Base-by-base conservation (phyloP, 805 yeast genomes). In the Candida khao-thaluensis region DNA sequence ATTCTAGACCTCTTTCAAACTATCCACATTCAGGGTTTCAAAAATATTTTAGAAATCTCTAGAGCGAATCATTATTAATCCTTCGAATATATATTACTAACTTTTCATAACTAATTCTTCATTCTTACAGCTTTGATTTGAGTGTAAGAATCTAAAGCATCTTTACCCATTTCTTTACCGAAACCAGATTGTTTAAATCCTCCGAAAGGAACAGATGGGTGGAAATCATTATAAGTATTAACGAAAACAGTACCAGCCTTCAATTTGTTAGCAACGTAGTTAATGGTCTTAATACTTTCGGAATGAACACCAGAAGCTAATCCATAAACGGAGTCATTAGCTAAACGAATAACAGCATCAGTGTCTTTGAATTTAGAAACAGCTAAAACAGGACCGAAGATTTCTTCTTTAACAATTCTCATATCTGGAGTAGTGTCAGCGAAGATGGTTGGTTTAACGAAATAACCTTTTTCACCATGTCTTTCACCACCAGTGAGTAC, bases 251-350 rank as follows among this genome's bases (percentile, higher is more conserved):
- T 85, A 59, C 98, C 98, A 44, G 95, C 83, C 54, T 81, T 78
- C 41, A 90, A 66, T 59, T 79, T 78, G 65, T 76, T 73, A 30
- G 95, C 73, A 47, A 86, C 90, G 41, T 78, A 78, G 52, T 84
- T 71, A 25, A 95, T 90, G 56, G 81, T 82, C 69, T 76, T 76
- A 49, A 90, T 62, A 66, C 83, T 81, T 37, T 68, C 64, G 43
- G 97, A 81, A 72, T 88, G 95, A 41, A 90, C 71, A 66, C 95
- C 95, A 45, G 96, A 95, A 47, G 93, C 95, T 59, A 86, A 74
- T 47, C 97, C 98, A 63, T 84, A 90, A 39, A 70, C 73, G 25
- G 90, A 74, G 65, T 83, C 84, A 67, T 90, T 91, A 38, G 96
- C 95, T 59, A 72, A 63, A 42, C 62, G 66, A 38, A 90, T 72